These are phyloP conservation scores for Astragalus membranaceus DNA, from an alignment of 306 rosid species.

Conservation along the genomic window DNA sequence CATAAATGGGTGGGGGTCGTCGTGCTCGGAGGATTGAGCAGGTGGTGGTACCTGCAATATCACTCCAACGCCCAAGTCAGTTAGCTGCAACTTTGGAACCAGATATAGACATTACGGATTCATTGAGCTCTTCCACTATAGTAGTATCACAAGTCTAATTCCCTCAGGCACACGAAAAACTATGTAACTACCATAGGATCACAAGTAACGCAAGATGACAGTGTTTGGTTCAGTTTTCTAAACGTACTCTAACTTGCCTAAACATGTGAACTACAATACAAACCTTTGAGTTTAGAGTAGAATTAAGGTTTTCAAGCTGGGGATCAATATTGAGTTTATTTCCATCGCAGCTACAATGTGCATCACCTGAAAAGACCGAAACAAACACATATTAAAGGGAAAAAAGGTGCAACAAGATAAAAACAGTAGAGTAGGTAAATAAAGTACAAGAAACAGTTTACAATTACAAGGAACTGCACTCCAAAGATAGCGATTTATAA, in stretches of 20 bases:
- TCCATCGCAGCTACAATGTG: slow-evolving; percentile 91
- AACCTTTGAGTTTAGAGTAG: slow-evolving; percentile 73
- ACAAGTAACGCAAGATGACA: neutral
- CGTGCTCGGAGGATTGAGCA: too few species aligned
- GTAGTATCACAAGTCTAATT: neutral
- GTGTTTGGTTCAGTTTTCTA: neutral
- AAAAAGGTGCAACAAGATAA: too few species aligned
- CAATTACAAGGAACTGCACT: too few species aligned
- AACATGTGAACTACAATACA: slow-evolving; percentile 21
- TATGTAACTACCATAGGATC: neutral
- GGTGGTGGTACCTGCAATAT: too few species aligned
- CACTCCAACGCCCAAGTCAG: too few species aligned
- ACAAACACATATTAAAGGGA: too few species aligned
- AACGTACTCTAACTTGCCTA: too few species aligned
- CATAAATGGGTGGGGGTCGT: too few species aligned
- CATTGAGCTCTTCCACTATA: neutral
- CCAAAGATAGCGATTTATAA: too few species aligned
- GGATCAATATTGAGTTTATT: slow-evolving; percentile 73
- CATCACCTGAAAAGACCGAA: slow-evolving; percentile 74
- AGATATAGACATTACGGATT: neutral
- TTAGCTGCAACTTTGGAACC: neutral
- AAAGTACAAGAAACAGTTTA: too few species aligned
- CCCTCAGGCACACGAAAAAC: neutral
- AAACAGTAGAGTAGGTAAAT: too few species aligned
- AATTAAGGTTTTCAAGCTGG: slow-evolving; percentile 68